Percentiles rank a stretch among this genome's conserved stretches.
Conservation (phyloP, 495 filamentous ascomycete species). For the Neurospora sp. region DNA sequence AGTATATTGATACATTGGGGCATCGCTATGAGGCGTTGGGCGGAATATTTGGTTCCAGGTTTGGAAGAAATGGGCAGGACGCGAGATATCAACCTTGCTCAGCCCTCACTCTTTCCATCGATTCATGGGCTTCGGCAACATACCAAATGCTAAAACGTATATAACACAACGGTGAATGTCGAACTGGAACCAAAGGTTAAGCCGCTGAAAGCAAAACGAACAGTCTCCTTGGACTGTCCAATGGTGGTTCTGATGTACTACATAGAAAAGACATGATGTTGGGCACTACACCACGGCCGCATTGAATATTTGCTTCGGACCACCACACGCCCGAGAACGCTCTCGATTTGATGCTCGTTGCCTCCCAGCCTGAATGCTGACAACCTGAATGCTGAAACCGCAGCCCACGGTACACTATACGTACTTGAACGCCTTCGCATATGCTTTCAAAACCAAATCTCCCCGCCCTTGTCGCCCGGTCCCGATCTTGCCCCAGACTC, state of each 20-base stretch:
- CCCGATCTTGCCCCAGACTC: background rate
- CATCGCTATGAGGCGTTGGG: background rate
- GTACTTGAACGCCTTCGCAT: background rate
- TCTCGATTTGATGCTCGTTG: background rate
- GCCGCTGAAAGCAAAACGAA: background rate
- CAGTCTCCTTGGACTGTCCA: background rate
- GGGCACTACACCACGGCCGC: too few species aligned
- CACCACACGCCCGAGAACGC: background rate
- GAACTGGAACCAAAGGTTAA: background rate
- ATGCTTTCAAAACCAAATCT: background rate
- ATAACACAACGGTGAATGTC: background rate
- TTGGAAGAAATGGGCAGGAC: background rate
- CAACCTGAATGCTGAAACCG: background rate
- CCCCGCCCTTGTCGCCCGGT: background rate
- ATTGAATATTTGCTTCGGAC: too few species aligned
- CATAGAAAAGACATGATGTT: background rate
- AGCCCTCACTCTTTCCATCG: background rate
- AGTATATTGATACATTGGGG: too few species aligned
- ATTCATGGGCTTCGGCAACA: background rate
- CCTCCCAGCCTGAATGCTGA: too few species aligned
- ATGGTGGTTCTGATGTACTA: background rate
- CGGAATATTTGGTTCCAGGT: background rate
- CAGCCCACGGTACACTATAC: background rate
- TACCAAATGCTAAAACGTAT: background rate
- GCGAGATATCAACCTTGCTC: background rate